These are phyloP conservation scores for Castanea mollissima DNA, from an alignment of 306 rosid genomes.

Conservation along the genomic window DNA sequence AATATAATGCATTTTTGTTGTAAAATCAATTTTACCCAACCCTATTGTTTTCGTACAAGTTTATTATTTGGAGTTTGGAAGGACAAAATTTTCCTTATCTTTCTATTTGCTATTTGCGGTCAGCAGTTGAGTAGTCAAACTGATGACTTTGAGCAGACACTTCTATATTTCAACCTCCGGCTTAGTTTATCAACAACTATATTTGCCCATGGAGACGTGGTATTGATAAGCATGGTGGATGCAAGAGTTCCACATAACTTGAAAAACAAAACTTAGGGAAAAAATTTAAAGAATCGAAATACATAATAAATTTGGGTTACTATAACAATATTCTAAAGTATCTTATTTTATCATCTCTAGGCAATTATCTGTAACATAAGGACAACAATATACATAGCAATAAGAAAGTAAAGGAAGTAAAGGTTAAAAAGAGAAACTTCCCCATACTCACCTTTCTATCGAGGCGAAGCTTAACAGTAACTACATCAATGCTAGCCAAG, in stretches of 20 bases:
- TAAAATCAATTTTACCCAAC: not conserved
- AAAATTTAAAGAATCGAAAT: not conserved
- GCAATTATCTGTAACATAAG: not conserved
- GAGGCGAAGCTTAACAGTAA: constrained; percentile 46
- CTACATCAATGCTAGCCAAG: constrained; percentile 50
- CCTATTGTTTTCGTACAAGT: not conserved
- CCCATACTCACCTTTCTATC: constrained; percentile 45
- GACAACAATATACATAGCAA: not conserved
- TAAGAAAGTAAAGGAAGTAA: not conserved
- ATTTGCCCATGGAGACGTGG: not conserved
- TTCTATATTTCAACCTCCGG: not conserved
- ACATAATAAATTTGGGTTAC: not conserved
- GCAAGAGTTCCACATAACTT: not conserved
- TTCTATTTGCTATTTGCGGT: not conserved
- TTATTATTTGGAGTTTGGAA: not conserved
- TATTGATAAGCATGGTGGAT: not conserved
- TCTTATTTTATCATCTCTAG: not conserved
- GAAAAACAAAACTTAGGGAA: not conserved
- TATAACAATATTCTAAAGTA: not conserved
- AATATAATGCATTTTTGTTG: not conserved
- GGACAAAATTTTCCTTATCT: not conserved
- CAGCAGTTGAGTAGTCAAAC: not conserved
- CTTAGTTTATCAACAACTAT: not conserved
- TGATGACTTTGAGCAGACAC: not conserved
- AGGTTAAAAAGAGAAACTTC: not conserved